A percentile compares a stretch with the other conserved stretches of the same genome.
Evolutionary conservation across 2,329 filamentous ascomycete species (phyloP).

Genomic region (Domatiomyces catenatus): DNA sequence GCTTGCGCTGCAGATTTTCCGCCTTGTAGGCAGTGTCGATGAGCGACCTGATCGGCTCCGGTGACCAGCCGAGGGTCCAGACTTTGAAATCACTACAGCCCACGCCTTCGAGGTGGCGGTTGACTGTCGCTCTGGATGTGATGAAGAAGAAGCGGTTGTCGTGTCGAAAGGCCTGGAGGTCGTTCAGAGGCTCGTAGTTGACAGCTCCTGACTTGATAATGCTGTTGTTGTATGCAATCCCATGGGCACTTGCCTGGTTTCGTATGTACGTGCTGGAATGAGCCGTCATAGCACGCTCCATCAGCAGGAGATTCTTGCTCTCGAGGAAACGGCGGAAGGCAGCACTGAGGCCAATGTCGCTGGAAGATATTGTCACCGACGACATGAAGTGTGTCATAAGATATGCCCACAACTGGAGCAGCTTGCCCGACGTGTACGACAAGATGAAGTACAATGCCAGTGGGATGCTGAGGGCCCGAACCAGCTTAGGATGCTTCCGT

Average conservation of each 20-base stretch:
- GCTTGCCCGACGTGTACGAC: background rate
- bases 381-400: conserved; percentile 1
- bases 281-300: background rate
- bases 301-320: background rate
- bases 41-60: conserved; percentile 34
- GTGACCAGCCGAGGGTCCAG: conserved; percentile 16
- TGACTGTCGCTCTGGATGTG: background rate
- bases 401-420: background rate
- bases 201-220: background rate
- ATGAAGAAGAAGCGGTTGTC: background rate
- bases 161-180: background rate
- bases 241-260: background rate
- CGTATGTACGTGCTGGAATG: background rate
- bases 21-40: conserved; percentile 29
- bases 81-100: background rate
- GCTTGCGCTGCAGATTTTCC: conserved; percentile 24
- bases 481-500: background rate
- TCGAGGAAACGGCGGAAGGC: background rate
- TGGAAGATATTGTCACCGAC: background rate
- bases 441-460: background rate
- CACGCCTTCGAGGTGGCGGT: background rate
- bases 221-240: background rate
- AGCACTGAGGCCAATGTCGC: background rate
- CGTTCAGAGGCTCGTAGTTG: background rate
- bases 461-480: background rate